Evolutionary conservation across 345 rosid species (phyloP), one percentile per base, ranked within the genome.

Genomic region (Camelina neglecta): DNA sequence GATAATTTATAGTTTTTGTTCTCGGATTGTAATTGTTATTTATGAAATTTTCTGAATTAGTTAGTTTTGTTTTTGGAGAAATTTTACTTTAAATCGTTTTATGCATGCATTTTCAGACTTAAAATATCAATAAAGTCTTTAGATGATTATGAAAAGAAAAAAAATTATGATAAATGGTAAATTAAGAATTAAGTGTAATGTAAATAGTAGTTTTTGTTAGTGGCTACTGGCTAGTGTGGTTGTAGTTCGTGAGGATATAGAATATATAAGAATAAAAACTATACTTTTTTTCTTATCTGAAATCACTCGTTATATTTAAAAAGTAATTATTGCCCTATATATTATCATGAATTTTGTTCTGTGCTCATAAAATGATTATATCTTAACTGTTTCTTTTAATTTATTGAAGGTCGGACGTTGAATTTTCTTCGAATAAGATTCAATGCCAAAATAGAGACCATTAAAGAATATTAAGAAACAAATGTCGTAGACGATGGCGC

Each of bases 401-500:
- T 10, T n/a, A 38, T 24, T 7, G 42, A 71, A 72, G 18, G 18
- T 18, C 20, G 4, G 53, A 13, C 41, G 69, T 51, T 61, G 69
- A 72, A 39, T 61, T 51, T 61, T 72, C 18, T 64, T 54, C 31
- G 7, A 29, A 54, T 31, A 42, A 64, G 47, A 10, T 24, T 16
- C 38, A 35, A 31, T 18, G 53, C 65, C 48, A 73, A 73, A 73
- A 51, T 6, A 54, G 69, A 12, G 35, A 39, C 54, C 36, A 42
- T 23, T 2, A 23, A 23, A 62, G 0, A 42, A 62, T 29, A 7
- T 44, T 39, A 44, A 15, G 26, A 8, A 24, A 44, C 20, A 31
- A 53, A 41, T 41, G 60, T 62, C 69, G 69, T 38, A 16, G n/a
- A 42, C 63, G 56, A 73, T 65, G 39, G 64, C 49, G 62, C 63